Evolutionary conservation across 768 basidiomycete genomes (phyloP), one percentile per base, ranked within the genome.

Genomic region (Tephrocybe sp.): DNA sequence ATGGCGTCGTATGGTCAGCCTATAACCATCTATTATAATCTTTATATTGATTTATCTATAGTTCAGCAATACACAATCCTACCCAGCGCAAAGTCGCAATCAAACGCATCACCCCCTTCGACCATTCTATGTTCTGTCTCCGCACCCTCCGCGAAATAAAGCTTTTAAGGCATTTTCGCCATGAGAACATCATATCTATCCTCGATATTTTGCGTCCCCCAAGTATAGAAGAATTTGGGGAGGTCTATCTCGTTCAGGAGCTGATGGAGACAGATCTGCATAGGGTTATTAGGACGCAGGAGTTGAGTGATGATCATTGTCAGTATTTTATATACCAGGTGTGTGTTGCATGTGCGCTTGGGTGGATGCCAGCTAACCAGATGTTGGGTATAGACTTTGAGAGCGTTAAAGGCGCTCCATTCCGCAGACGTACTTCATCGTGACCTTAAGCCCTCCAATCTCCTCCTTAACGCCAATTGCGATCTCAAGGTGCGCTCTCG

Each of bases 291-390:
- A 79, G 92, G 20, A 96, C 97, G 0, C 96, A 98, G 68, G 83
- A 89, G 52, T 76, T 99, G 36, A 89, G 87, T 51, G 96, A 98
- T 64, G 94, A 98, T 64, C 95, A 98, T 65, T 87, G 85, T 60
- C 93, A 98, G 69, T 99, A 99, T 68, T 98, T 99, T 65, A 86
- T 96, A 58, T 99, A 99, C 67, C 96, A 98, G 78, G 86, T 84
- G 54, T 44, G 72, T 65, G 34, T 42, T 38, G 35, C 22, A 42
- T 17, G 17, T 45, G 59, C 56, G 50, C 40, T 48, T 36, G 33
- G 5, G 39, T 26, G 4, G 5, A 9, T 26, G 0, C 35, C 8
- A 12, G 33, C 44, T 45, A 16, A 60, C 46, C 13, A 12, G 19
- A 23, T 19, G 26, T 26, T 26, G 26, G 26, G 3, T n/a, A 20